Conservation (phyloP, 441 rosid species). For the Croton laevigatus region DNA sequence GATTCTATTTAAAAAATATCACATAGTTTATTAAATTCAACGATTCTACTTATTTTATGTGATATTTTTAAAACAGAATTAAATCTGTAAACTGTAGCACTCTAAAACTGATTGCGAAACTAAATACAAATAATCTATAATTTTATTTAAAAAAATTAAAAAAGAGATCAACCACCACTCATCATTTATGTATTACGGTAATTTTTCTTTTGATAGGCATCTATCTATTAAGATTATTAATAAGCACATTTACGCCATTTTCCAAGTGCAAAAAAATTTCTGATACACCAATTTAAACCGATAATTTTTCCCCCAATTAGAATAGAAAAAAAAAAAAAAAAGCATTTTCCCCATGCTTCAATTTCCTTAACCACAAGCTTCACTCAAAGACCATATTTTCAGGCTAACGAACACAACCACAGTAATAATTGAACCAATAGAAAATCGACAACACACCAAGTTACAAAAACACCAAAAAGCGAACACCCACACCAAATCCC, state of each 20-base stretch:
- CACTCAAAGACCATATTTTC: neutral
- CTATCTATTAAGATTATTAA: too few species aligned
- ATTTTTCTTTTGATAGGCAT: too few species aligned
- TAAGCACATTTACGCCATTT: neutral
- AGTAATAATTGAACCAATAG: neutral
- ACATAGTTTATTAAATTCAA: too few species aligned
- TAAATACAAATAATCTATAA: too few species aligned
- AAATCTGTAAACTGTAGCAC: too few species aligned
- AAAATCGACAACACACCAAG: neutral
- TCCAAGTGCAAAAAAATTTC: neutral
- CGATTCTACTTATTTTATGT: too few species aligned
- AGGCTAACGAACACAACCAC: neutral
- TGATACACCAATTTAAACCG: neutral
- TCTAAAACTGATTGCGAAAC: too few species aligned
- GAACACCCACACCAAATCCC: slow-evolving; percentile 5
- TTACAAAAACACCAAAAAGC: neutral
- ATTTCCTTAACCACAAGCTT: slow-evolving; percentile 4
- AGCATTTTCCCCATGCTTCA: neutral
- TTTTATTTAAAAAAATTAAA: too few species aligned
- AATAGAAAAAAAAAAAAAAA: neutral
- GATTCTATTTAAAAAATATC: too few species aligned
- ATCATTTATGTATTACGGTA: too few species aligned
- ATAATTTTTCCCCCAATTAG: neutral
- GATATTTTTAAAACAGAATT: too few species aligned
- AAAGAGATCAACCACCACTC: too few species aligned